Conservation (phyloP, 345 rosid genomes). For the thale cress (Arabidopsis thaliana) region DNA sequence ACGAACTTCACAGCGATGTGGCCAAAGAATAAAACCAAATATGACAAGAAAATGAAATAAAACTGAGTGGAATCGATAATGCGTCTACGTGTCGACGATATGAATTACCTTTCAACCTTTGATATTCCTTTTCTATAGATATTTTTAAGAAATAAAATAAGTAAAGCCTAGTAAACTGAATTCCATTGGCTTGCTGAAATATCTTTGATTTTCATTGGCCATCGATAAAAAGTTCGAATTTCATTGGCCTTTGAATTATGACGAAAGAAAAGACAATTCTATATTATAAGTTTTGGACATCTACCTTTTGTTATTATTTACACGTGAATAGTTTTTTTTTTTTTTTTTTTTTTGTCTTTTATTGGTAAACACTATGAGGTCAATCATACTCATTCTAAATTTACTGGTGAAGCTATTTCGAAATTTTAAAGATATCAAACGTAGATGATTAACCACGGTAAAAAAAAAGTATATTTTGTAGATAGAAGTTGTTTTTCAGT, state of each 20-base stretch:
- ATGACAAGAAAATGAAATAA: constrained; percentile 18
- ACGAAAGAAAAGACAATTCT: constrained; percentile 42
- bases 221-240: not conserved
- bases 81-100: constrained; percentile 39
- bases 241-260: constrained; percentile 38
- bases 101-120: not conserved
- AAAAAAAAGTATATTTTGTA: too few species aligned
- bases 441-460: too few species aligned
- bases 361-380: constrained; percentile 3
- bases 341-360: not conserved
- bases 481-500: too few species aligned
- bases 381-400: constrained; percentile 2
- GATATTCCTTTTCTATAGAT: not conserved
- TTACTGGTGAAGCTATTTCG: not conserved
- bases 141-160: constrained; percentile 9
- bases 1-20: constrained; percentile 33
- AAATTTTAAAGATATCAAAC: not conserved
- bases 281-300: constrained; percentile 23
- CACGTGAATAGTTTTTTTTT: constrained; percentile 31
- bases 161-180: not conserved
- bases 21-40: constrained; percentile 40
- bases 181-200: constrained; percentile 29
- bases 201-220: constrained; percentile 24
- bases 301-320: constrained; percentile 24
- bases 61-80: constrained; percentile 40